Percentiles rank a stretch among this genome's conserved stretches.
Evolutionary conservation across 371 early-diverging fungal genomes (phyloP).

Genomic region (Catenaria anguillulae): DNA sequence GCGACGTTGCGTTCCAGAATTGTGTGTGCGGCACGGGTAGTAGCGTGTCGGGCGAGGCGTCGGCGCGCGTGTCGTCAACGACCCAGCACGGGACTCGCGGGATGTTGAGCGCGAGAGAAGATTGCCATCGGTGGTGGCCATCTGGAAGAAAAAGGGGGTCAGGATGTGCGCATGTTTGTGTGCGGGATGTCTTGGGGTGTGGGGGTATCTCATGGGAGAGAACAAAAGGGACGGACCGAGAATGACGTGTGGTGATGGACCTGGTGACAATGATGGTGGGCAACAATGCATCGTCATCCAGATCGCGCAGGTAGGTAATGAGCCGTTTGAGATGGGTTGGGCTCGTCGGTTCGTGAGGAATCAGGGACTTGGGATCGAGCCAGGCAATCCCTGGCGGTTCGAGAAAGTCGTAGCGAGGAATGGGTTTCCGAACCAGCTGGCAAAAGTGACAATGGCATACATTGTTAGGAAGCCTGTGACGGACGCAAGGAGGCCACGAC

Average conservation of each 20-base stretch:
- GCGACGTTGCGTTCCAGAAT: background rate
- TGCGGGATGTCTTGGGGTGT: too few relatives aligned
- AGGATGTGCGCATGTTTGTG: too few relatives aligned
- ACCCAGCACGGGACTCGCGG: slow-evolving; percentile 8
- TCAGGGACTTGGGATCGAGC: slow-evolving; percentile 2
- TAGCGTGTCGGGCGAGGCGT: background rate
- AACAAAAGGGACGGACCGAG: background rate
- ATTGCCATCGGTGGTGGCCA: slow-evolving; percentile 7
- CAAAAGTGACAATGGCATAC: too few relatives aligned
- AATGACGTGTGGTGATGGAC: slow-evolving; percentile 2
- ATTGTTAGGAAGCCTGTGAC: too few relatives aligned
- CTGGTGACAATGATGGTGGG: slow-evolving; percentile 6
- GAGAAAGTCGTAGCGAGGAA: background rate
- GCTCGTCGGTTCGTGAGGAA: slow-evolving; percentile 5
- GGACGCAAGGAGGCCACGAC: too few relatives aligned
- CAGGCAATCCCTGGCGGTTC: slow-evolving; percentile 1
- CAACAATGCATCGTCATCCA: background rate
- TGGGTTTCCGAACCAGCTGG: background rate
- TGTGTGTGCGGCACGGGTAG: background rate
- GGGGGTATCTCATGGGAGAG: too few relatives aligned
- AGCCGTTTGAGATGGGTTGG: background rate
- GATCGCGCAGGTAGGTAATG: background rate
- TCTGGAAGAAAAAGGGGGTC: too few relatives aligned
- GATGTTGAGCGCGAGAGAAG: background rate
- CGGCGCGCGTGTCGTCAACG: background rate